phyloP scores from a whole-genome alignment of 768 basidiomycete species.

The Suillus sp. region DNA sequence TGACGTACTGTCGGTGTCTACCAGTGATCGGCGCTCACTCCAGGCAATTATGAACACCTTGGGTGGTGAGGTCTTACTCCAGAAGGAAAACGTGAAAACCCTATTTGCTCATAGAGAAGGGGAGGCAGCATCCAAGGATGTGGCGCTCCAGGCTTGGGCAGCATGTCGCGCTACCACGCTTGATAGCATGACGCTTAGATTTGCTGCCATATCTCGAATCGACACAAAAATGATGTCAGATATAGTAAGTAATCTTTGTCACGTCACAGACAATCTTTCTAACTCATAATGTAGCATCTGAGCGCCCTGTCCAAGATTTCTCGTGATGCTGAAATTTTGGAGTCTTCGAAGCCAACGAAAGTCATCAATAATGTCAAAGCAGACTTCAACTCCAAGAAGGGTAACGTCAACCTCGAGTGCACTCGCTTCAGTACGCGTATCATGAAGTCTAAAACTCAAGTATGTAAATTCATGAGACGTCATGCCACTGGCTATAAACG shows the following conservation, averaged over 20 bases:
- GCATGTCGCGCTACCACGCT: slow-evolving; percentile 40
- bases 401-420: slow-evolving; percentile 36
- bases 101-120: slow-evolving; percentile 37
- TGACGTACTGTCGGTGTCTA: slow-evolving; percentile 42
- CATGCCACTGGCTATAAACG: background rate
- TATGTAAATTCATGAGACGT: background rate
- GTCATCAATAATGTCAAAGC: slow-evolving; percentile 44
- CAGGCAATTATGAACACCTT: slow-evolving; percentile 38
- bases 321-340: slow-evolving; percentile 47
- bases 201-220: slow-evolving; percentile 23
- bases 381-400: slow-evolving; percentile 31
- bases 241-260: slow-evolving; percentile 27
- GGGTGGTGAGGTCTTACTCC: slow-evolving; percentile 38
- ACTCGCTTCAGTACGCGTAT: slow-evolving; percentile 49
- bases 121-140: slow-evolving; percentile 14
- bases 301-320: slow-evolving; percentile 47
- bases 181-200: slow-evolving; percentile 20
- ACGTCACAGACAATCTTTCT: background rate
- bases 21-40: slow-evolving; percentile 32
- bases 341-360: slow-evolving; percentile 47
- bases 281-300: slow-evolving; percentile 39
- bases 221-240: slow-evolving; percentile 30
- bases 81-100: slow-evolving; percentile 27
- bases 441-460: slow-evolving; percentile 16
- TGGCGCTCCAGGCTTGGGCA: slow-evolving; percentile 48